Base-by-base conservation (phyloP, 2,329 filamentous ascomycete species). In the Fusarium napiforme region DNA sequence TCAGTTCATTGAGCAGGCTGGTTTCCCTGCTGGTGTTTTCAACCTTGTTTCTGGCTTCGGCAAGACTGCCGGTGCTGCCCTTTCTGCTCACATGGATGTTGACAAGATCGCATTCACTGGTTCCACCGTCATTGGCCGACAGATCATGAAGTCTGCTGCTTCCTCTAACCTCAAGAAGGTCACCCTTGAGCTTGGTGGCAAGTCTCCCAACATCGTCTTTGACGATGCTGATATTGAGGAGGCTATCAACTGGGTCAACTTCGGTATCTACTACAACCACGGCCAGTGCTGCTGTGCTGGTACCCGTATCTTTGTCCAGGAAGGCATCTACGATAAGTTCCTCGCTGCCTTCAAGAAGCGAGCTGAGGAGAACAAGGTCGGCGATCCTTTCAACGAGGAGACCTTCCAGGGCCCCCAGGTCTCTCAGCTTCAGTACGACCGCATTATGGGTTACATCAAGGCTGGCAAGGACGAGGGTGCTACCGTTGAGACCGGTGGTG, bases 391-490 rank as follows among this genome's bases (percentile, higher is more conserved):
- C 87, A 85, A 88, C 78, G 81, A 88, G 75, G 88, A 93, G 72
- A 96, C 93, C 75, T 96, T 96, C 93, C 94, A 96, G 84, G 94
- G 94, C 58, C 94, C 94, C 43, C 94, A 96, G 85, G 92, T 97
- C 79, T 94, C 92, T 75, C 88, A 96, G 84, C 85, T 95, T 60
- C 94, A 97, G 84, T 96, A 93, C 79, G 93, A 97, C 85, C 92
- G 93, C 76, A 95, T 97, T 85, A 96, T 96, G 93, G 87, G 87
- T 80, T 93, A 90, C 84, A 93, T 97, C 78, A 87, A 96, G 81
- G 85, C 88, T 72, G 89, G 89, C 59, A 89, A 88, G 84, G 84
- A 87, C 42, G 86, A 88, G 78, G 89, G 89, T 68, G 89, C 89
- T 67, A 88, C 80, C 10, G 81, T 96, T 71, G 91, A 92, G 81